Conservation (phyloP, 306 rosid genomes). For the Abrus pulchellus region DNA sequence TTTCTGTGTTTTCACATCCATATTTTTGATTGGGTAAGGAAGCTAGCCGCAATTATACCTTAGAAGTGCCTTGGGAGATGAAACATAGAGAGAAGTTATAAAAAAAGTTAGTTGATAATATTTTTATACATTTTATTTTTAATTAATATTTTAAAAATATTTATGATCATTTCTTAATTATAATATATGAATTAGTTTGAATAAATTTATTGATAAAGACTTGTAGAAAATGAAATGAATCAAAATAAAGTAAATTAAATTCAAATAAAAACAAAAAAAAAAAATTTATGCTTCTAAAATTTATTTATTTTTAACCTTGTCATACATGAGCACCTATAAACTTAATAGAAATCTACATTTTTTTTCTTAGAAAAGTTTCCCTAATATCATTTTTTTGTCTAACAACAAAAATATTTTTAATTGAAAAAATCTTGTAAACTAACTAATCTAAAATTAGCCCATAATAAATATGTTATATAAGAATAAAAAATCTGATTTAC, state of each 20-base stretch:
- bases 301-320: too few relatives aligned
- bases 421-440: not conserved
- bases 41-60: not conserved
- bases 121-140: not conserved
- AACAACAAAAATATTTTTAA: not conserved
- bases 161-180: not conserved
- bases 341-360: too few relatives aligned
- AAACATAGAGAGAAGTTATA: not conserved
- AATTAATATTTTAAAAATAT: not conserved
- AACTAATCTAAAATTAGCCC: not conserved
- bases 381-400: not conserved
- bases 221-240: not conserved
- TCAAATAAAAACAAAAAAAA: too few relatives aligned
- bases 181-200: not conserved
- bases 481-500: not conserved
- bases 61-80: not conserved
- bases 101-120: not conserved
- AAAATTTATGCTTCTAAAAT: too few relatives aligned
- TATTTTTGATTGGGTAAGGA: not conserved
- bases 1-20: not conserved
- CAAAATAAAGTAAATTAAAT: not conserved
- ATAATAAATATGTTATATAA: not conserved
- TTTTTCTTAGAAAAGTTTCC: not conserved
- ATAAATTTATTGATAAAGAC: too few relatives aligned
- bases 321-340: not conserved